phyloP scores from a whole-genome alignment of 495 filamentous ascomycete genomes.

The Chaetomium tenue region DNA sequence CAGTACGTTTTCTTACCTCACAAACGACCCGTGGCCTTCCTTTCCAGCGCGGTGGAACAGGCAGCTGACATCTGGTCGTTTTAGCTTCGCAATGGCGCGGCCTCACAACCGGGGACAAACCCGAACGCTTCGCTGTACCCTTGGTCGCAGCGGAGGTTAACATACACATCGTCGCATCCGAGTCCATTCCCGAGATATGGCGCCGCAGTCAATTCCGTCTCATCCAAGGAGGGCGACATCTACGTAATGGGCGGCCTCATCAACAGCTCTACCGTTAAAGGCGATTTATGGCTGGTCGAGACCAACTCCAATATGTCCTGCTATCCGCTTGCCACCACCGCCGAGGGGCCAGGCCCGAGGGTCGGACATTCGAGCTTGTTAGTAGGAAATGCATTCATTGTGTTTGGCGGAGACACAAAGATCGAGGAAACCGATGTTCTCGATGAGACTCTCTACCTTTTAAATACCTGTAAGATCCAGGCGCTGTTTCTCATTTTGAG shows the following conservation, averaged over 20 bases:
- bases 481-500: background rate
- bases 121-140: slow-evolving; percentile 73
- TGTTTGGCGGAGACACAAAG: slow-evolving; percentile 98
- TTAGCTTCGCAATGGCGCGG: slow-evolving; percentile 50
- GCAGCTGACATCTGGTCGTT: slow-evolving; percentile 15
- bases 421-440: slow-evolving; percentile 85
- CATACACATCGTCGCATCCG: slow-evolving; percentile 75
- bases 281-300: slow-evolving; percentile 97
- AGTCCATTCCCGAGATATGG: slow-evolving; percentile 97
- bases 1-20: slow-evolving; percentile 37
- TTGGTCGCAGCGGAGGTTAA: slow-evolving; percentile 88
- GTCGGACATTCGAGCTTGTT: slow-evolving; percentile 94
- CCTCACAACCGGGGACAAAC: slow-evolving; percentile 34
- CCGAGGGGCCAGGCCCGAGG: slow-evolving; percentile 90
- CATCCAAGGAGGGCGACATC: slow-evolving; percentile 94
- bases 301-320: slow-evolving; percentile 83
- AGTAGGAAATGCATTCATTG: slow-evolving; percentile 98
- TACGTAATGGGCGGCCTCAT: slow-evolving; percentile 98
- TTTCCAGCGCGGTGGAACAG: background rate
- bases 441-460: slow-evolving; percentile 91
- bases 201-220: slow-evolving; percentile 86
- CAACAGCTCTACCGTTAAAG: slow-evolving; percentile 89
- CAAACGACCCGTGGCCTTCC: background rate
- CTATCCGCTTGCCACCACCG: slow-evolving; percentile 85
- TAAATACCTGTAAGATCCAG: slow-evolving; percentile 85